Percentiles rank a stretch among this genome's conserved stretches.
Conservation (phyloP, 768 basidiomycete genomes). For the Fomitopsis pulvina region DNA sequence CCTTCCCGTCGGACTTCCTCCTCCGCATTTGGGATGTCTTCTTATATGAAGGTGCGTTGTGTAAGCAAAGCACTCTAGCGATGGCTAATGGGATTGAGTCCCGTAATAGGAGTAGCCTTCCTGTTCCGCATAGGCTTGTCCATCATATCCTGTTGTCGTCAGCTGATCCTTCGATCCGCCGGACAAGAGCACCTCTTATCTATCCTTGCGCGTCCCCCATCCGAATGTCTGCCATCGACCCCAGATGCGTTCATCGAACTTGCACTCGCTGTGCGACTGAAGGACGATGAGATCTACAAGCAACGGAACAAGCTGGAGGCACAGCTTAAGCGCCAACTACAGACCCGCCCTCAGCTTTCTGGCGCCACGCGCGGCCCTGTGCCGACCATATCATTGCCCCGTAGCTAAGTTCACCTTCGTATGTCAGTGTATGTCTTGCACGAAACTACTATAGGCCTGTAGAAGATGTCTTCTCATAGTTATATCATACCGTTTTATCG, state of each 20-base stretch:
- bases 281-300: conserved; percentile 74
- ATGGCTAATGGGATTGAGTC: too few species aligned
- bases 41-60: conserved; percentile 61
- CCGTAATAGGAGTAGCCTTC: conserved; percentile 66
- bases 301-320: conserved; percentile 70
- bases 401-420: conserved; percentile 1
- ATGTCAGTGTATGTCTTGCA: too few species aligned
- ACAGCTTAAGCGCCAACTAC: conserved; percentile 57
- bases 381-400: conserved; percentile 22
- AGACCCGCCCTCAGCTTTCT: conserved; percentile 23
- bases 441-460: too few species aligned
- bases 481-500: too few species aligned
- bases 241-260: conserved; percentile 60
- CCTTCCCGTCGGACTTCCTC: conserved; percentile 56
- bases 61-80: not conserved
- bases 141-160: conserved; percentile 53
- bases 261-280: conserved; percentile 59
- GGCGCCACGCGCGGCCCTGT: conserved; percentile 1
- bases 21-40: conserved; percentile 82
- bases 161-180: conserved; percentile 45
- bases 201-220: conserved; percentile 44
- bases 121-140: conserved; percentile 70
- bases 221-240: conserved; percentile 45
- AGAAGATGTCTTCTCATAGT: too few species aligned
- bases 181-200: conserved; percentile 42